A percentile compares a stretch with the other conserved stretches of the same genome.
phyloP scores from a whole-genome alignment of 2,329 filamentous ascomycete species.

The Beauveria bassiana region DNA sequence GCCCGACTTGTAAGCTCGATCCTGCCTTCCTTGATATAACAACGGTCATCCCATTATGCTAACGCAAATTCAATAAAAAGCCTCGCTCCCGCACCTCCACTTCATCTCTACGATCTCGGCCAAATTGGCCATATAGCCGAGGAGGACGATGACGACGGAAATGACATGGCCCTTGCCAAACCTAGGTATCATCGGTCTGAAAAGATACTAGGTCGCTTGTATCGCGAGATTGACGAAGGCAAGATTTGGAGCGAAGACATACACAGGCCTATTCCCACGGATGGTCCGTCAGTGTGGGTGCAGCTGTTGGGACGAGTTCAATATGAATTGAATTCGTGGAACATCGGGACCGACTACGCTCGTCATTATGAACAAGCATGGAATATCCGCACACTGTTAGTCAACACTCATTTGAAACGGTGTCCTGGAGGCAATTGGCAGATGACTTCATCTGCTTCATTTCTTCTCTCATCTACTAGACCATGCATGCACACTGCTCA shows the following conservation, averaged over 20 bases:
- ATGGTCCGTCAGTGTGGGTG: slow-evolving; percentile 35
- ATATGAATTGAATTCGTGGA: slow-evolving; percentile 15
- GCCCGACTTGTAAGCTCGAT: slow-evolving; percentile 46
- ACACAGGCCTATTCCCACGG: slow-evolving; percentile 20
- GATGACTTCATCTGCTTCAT: too few relatives aligned
- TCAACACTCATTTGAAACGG: not conserved
- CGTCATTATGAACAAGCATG: slow-evolving; percentile 29
- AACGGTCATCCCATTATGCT: not conserved
- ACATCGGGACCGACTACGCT: slow-evolving; percentile 25
- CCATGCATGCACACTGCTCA: slow-evolving; percentile 31
- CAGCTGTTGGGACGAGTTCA: slow-evolving; percentile 25
- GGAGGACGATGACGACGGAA: slow-evolving; percentile 27
- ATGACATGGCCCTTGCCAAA: slow-evolving; percentile 32
- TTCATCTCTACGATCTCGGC: slow-evolving; percentile 35
- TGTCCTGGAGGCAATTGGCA: too few relatives aligned
- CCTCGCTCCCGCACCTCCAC: slow-evolving; percentile 33
- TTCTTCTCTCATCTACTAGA: slow-evolving; percentile 22
- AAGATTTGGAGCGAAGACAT: slow-evolving; percentile 52
- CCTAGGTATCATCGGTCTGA: slow-evolving; percentile 57
- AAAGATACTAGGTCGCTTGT: slow-evolving; percentile 63
- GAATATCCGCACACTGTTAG: slow-evolving; percentile 39
- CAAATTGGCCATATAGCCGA: slow-evolving; percentile 29
- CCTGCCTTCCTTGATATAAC: not conserved
- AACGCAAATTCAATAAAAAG: not conserved
- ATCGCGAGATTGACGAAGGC: slow-evolving; percentile 64